phyloP scores from a whole-genome alignment of 306 rosid genomes.

The Pyrus communis region DNA sequence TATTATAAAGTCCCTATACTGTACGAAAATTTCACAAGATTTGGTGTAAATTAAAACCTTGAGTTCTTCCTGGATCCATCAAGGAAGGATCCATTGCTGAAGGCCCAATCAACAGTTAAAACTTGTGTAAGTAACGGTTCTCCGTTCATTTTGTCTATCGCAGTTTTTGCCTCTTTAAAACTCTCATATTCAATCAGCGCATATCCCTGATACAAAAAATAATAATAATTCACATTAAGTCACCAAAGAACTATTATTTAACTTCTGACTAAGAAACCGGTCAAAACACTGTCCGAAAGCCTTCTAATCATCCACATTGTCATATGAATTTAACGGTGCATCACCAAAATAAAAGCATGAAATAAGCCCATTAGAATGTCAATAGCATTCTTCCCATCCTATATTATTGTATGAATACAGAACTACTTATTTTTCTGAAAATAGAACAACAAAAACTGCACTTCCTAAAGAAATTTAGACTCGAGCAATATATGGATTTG shows the following conservation, averaged over 20 bases:
- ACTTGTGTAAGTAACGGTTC: slow-evolving; percentile 69
- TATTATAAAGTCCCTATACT: not conserved
- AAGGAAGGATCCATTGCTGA: slow-evolving; percentile 82
- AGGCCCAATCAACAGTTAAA: slow-evolving; percentile 87
- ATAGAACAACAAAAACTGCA: not conserved
- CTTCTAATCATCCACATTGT: not conserved
- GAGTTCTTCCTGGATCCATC: slow-evolving; percentile 65
- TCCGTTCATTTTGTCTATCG: slow-evolving; percentile 80
- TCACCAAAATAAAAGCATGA: not conserved
- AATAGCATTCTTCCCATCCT: not conserved
- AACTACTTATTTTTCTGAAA: not conserved
- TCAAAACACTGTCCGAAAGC: not conserved
- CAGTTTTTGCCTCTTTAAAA: slow-evolving; percentile 69
- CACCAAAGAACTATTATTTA: not conserved
- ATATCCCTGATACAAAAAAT: slow-evolving; percentile 32
- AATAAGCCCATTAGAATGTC: not conserved
- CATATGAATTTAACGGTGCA: not conserved
- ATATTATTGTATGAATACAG: not conserved
- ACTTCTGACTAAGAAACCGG: not conserved
- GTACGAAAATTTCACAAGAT: not conserved
- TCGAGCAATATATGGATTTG: not conserved
- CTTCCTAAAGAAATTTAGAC: not conserved
- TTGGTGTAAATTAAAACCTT: slow-evolving; percentile 38
- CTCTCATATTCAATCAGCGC: slow-evolving; percentile 48
- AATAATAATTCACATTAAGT: not conserved